Conservation (phyloP, 202 grass and related monocot species). For the Schoenoplectus triqueter region DNA sequence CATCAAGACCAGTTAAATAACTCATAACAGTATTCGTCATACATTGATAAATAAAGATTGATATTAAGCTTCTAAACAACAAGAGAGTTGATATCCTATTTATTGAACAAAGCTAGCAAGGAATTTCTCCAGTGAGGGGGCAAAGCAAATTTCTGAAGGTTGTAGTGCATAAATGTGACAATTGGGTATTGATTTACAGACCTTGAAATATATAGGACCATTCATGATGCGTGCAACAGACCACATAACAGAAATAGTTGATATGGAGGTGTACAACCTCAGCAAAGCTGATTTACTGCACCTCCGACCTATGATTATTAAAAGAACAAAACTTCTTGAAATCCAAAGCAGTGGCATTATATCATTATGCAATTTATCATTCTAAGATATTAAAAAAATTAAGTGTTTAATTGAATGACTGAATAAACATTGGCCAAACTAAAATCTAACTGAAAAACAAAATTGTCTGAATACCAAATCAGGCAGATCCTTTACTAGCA, state of each 20-base stretch:
- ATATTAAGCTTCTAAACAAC: background rate
- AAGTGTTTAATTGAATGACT: conserved; percentile 10
- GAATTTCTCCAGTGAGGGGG: background rate
- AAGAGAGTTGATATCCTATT: background rate
- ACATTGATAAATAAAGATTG: background rate
- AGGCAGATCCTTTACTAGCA: background rate
- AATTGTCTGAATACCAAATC: background rate
- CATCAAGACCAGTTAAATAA: background rate
- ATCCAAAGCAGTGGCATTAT: background rate
- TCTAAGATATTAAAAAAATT: background rate
- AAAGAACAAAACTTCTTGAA: background rate
- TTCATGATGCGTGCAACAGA: conserved; percentile 66
- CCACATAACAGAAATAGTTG: conserved; percentile 71
- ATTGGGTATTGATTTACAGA: conserved; percentile 38
- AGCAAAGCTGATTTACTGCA: conserved; percentile 51
- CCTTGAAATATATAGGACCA: conserved; percentile 68
- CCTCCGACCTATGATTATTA: conserved; percentile 57
- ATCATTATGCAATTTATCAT: background rate
- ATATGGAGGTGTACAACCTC: conserved; percentile 73
- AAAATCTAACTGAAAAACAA: conserved; percentile 12
- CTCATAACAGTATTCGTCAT: background rate
- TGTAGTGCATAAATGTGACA: background rate
- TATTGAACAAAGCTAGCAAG: background rate
- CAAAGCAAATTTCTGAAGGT: background rate
- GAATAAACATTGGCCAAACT: conserved; percentile 11